phyloP scores from a whole-genome alignment of 306 rosid species.

The Lathyrus aphaca region DNA sequence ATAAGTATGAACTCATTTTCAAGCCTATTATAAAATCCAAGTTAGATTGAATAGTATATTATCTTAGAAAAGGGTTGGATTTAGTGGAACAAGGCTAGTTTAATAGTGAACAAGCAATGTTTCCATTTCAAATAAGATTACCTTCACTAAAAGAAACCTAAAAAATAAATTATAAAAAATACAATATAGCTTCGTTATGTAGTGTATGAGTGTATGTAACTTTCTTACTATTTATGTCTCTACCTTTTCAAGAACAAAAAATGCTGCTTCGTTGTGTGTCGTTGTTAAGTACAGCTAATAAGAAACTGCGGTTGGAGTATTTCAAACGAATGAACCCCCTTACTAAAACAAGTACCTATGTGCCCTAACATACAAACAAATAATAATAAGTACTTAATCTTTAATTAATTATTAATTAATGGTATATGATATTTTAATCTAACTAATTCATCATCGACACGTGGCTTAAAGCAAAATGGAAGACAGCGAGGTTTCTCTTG shows the following conservation, averaged over 20 bases:
- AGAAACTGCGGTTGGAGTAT: conserved; percentile 32
- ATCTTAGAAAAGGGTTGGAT: no score
- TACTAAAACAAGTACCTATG: conserved; percentile 28
- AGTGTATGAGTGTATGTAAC: conserved; percentile 2
- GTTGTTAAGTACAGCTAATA: conserved; percentile 34
- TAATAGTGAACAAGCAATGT: no score
- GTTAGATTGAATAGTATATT: no score
- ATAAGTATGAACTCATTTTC: no score
- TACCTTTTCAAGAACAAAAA: conserved; percentile 19
- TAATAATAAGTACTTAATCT: no score
- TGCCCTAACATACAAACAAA: conserved; percentile 31
- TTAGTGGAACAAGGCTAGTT: no score
- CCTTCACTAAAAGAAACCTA: no score
- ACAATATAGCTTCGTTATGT: no score
- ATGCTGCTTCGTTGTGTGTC: conserved; percentile 48
- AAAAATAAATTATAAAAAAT: no score
- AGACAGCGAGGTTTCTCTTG: conserved; percentile 56
- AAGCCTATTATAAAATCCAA: no score
- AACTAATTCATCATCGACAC: conserved; percentile 29
- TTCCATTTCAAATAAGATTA: no score
- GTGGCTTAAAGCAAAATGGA: conserved; percentile 51
- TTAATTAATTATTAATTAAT: background rate
- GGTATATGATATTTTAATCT: background rate
- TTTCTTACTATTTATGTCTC: background rate
- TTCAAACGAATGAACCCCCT: background rate